Base-by-base conservation (phyloP, 768 basidiomycete genomes). In the Strobilomyces echinocephalus region DNA sequence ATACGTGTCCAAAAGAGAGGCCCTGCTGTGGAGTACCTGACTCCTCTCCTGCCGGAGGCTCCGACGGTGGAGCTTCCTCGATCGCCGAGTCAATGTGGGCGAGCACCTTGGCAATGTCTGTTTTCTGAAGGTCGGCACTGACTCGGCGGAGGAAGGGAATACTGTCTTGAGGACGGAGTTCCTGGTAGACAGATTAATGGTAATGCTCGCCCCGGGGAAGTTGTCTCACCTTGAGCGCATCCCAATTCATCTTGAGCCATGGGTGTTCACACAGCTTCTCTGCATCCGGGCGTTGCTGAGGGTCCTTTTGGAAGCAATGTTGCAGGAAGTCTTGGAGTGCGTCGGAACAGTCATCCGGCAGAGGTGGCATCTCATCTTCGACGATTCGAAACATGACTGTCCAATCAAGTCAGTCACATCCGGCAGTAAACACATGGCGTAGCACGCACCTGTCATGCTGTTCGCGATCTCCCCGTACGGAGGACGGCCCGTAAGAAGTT, bases 311-410 rank as follows among this genome's bases (percentile, higher is more conserved):
- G 73, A 99, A 97, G 69, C 95, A 99, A 59, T 79, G 77, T n/a
- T 69, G 76, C 18, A 99, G 72, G 69, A 98, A 98, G 66, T 91
- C 84, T 52, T 76, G 71, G 15, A 97, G 76, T 20, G 83, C 76
- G n/a, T 79, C 77, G 4, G 94, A 93, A 60, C 85, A 86, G 11
- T 76, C 82, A 15, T 85, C 83, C 0, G 95, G 95, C 40, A 97
- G 70, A 3, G 91, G 91, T 28, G 95, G 95, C 75, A 81, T 84
- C 8, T 82, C 81, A 62, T 97, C 94, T 63, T 97, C 95, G 26
- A 99, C 95, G 65, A 99, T 97, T 26, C 87, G 87, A 75, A 93
- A 99, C 89, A 99, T 95, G 49, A 97, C 95, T 88, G 31, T 61
- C 50, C 41, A 46, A 58, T 55, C 39, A 1, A 33, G 41, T 64